Evolutionary conservation across 495 filamentous ascomycete genomes (phyloP), one percentile per base, ranked within the genome.

Genomic region (Xylaria acuta): DNA sequence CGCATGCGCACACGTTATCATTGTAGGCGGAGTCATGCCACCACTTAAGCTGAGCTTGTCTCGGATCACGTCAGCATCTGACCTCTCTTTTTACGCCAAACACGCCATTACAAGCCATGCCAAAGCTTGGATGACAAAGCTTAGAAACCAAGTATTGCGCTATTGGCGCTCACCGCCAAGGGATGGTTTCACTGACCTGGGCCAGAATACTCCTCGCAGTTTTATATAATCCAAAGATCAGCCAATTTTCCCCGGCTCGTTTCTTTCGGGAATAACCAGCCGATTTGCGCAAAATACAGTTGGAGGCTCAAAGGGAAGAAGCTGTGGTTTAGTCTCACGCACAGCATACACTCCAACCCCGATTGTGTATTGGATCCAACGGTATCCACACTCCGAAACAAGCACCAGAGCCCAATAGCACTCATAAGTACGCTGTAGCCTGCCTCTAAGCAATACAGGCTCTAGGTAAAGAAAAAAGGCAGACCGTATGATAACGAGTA

Each of bases 21-120:
- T 41, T 43, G 25, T 16, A 64, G 11, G 56, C 30, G 32, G 30
- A 60, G 38, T 41, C 43, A 14, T 38, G 8, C n/a, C 47, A 38
- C n/a, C 27, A 18, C 38, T 45, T 5, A 34, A 20, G 36, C n/a
- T 30, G 9, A 47, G 27, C 67, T 14, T 38, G 25, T 34, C 32
- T 69, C 34, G 14, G 67, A 69, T 69, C 38, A 69, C 53, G 53
- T 69, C 53, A 60, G 67, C 51, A 58, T 43, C 67, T 45, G 53
- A 47, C 51, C 54, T 20, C 4, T 22, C n/a, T 43, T 30, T 22
- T 54, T 36, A 34, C 20, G 65, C 65, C 41, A 36, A 38, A 34
- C 1, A 41, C 22, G 34, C 20, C 25, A 67, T 67, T n/a, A 56
- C 51, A 11, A 18, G 27, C 27, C 53, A 56, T 56, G 53, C 25